Base-by-base conservation (phyloP, 352 stramenopile genomes). In the Pythium dissotocum region DNA sequence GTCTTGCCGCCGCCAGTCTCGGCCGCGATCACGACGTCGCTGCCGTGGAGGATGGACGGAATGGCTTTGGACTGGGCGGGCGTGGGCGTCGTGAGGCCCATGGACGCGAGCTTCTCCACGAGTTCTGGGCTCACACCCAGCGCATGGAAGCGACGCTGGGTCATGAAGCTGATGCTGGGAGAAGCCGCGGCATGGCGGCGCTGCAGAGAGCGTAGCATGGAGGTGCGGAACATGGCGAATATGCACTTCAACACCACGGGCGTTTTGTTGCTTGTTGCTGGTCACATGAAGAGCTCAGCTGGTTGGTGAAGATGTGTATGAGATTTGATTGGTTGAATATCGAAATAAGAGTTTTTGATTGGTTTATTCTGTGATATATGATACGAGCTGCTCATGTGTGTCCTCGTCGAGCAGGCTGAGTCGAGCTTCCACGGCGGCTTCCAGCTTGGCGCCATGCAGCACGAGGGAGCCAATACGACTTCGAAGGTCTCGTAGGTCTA, bases 1-100 rank as follows among this genome's bases (percentile, higher is more conserved):
- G 97, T 99, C 77, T 99, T 99, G 57, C 96, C 96, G 59, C 80
- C 91, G 48, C 97, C 97, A 0, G 97, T 99, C 70, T 99, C 95
- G 14, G 87, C 92, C 30, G 97, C 96, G 52, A 99, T 77, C 21
- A 98, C 88, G 21, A 98, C 81, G 75, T 98, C 82, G 52, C 24
- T 54, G 1, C 83, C 49, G n/a, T 75, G 52, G 7, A 92, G 54
- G 51, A 87, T 79, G 24, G 75, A 42, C 18, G 84, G 86, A 67
- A 94, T 88, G 30, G 83, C 83, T 68, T 81, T 30, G 13, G 52
- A 58, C 60, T 94, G 86, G 13, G 73, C 80, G 30, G 77, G 57
- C 10, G 82, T 91, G 18, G 86, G 86, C n/a, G 52, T 70, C 6
- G 54, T 66, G 32, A 91, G 46, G 7, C 76, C 81, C 8, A 80